phyloP scores from a whole-genome alignment of 805 yeast species.

The Suhomyces kilbournensis region DNA sequence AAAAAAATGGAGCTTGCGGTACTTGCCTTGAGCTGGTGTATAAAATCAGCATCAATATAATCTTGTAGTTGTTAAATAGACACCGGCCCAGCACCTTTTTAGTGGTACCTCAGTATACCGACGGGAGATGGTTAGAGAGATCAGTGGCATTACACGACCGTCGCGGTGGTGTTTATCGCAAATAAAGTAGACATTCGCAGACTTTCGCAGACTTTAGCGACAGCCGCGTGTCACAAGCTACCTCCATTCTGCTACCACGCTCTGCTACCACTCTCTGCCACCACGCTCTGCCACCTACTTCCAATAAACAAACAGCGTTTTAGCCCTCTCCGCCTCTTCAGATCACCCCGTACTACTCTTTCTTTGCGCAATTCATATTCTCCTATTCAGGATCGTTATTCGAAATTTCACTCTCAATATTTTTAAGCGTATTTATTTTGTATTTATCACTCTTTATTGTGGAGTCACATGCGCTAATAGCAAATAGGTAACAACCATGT shows the following conservation, averaged over 20 bases:
- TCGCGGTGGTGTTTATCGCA: neutral
- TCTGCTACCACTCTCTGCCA: neutral
- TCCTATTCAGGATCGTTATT: neutral
- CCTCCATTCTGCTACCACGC: neutral
- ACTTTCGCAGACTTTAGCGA: neutral
- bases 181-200: neutral
- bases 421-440: neutral
- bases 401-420: neutral
- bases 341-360: neutral
- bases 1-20: no score
- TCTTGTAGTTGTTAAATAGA: neutral
- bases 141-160: neutral
- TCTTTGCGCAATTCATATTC: no score
- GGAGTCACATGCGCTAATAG: constrained; percentile 1
- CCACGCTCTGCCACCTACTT: no score
- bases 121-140: neutral
- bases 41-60: no score
- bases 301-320: neutral
- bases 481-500: constrained; percentile 2
- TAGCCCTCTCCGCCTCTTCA: neutral
- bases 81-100: neutral
- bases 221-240: neutral
- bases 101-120: neutral
- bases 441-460: neutral
- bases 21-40: no score